Conservation (phyloP, 2,329 filamentous ascomycete genomes). For the Paecilomyces niveus region DNA sequence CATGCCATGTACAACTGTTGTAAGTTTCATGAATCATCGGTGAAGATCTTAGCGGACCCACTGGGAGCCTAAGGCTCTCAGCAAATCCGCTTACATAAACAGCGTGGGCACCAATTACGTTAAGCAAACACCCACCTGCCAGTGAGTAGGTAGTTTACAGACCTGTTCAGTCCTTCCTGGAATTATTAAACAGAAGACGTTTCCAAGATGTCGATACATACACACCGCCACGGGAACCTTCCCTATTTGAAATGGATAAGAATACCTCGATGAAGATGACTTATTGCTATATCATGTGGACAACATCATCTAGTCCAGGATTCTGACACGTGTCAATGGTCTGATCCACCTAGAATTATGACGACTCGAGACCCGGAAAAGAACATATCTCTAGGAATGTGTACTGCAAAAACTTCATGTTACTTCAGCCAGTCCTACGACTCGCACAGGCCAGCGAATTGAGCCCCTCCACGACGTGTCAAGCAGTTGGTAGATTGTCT, state of each 20-base stretch:
- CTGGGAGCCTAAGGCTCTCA: neutral
- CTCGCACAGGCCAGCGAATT: slow-evolving; percentile 17
- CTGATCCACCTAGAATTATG: no score
- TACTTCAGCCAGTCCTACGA: slow-evolving; percentile 8
- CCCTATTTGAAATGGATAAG: neutral
- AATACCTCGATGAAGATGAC: neutral
- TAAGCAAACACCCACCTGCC: neutral
- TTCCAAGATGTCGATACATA: no score
- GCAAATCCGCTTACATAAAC: neutral
- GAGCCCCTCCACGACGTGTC: slow-evolving; percentile 13
- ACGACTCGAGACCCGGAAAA: no score
- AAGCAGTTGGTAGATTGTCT: slow-evolving; percentile 43
- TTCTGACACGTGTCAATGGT: no score
- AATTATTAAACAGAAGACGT: neutral
- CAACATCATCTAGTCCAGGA: no score
- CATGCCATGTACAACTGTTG: neutral
- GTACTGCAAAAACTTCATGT: neutral
- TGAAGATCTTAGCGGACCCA: neutral
- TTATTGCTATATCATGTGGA: neutral
- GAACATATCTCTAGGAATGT: neutral
- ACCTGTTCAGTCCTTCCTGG: no score
- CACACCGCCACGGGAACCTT: no score
- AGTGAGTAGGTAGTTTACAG: no score
- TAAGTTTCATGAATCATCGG: neutral
- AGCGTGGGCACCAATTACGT: neutral